Percentiles rank a stretch among this genome's conserved stretches.
Evolutionary conservation across 2,329 filamentous ascomycete genomes (phyloP).

Genomic region (Nigrograna mackinnonii): DNA sequence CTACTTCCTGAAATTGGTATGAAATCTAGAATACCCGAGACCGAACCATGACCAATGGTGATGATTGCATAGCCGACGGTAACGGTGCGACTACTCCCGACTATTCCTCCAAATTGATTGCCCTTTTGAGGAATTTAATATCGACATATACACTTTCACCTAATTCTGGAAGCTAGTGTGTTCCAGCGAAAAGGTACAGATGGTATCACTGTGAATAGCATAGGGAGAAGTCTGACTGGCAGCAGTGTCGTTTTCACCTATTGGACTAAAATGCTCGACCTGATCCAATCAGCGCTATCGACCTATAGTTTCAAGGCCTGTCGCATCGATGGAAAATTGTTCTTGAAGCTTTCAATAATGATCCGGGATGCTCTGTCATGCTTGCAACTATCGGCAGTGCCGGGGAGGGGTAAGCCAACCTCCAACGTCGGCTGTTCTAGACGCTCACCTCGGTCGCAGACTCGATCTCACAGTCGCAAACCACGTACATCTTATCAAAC

Average conservation of each 20-base stretch:
- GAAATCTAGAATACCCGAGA: conserved; percentile 1
- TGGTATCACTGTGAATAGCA: conserved; percentile 1
- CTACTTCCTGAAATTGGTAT: conserved; percentile 1
- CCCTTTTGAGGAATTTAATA: conserved; percentile 1
- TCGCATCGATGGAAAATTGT: conserved; percentile 31
- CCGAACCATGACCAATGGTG: background rate
- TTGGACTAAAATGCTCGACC: conserved; percentile 35
- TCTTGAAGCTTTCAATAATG: conserved; percentile 12
- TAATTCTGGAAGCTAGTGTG: background rate
- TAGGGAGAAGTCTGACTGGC: background rate
- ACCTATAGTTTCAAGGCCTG: conserved; percentile 7
- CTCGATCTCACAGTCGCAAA: conserved; percentile 33
- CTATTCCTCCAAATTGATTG: background rate
- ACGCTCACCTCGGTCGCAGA: conserved; percentile 3
- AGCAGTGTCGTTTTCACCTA: conserved; percentile 30
- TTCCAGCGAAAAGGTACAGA: conserved; percentile 1
- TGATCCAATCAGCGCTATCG: conserved; percentile 18
- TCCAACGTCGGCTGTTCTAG: background rate
- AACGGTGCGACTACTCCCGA: background rate
- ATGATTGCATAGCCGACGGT: background rate
- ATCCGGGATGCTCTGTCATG: conserved; percentile 24
- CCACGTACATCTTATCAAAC: conserved; percentile 35
- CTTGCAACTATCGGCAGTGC: conserved; percentile 36
- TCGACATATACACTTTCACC: conserved; percentile 1
- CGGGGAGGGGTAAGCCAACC: conserved; percentile 30